Evolutionary conservation across 1,284 basidiomycete genomes (phyloP).

Genomic region (Boletus calvinii): DNA sequence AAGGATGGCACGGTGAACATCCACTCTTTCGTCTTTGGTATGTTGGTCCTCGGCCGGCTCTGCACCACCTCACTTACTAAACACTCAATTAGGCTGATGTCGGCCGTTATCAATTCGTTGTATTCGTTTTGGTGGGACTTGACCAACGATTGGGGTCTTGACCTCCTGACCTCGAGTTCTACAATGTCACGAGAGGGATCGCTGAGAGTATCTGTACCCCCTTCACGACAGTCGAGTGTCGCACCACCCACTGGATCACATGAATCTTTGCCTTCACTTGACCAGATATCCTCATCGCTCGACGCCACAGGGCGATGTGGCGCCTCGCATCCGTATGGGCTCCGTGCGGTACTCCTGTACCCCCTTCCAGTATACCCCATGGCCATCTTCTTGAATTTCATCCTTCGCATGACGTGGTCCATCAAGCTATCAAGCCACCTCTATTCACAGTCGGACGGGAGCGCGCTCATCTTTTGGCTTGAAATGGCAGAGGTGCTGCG

Average conservation of each 20-base stretch:
- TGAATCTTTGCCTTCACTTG: slow-evolving; percentile 15
- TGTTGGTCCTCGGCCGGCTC: slow-evolving; percentile 27
- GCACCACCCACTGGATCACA: slow-evolving; percentile 32
- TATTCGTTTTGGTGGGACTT: slow-evolving; percentile 99
- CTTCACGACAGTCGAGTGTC: slow-evolving; percentile 44
- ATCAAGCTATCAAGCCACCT: slow-evolving; percentile 89
- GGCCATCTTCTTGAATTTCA: slow-evolving; percentile 80
- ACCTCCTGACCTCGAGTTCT: slow-evolving; percentile 56
- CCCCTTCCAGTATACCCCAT: slow-evolving; percentile 87
- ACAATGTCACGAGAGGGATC: slow-evolving; percentile 24
- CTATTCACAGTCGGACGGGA: slow-evolving; percentile 80
- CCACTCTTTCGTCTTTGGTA: slow-evolving; percentile 83
- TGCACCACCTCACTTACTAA: neutral
- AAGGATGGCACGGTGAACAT: slow-evolving; percentile 75
- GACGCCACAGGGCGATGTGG: slow-evolving; percentile 25
- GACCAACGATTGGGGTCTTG: slow-evolving; percentile 96
- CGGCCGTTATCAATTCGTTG: slow-evolving; percentile 85
- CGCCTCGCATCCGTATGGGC: slow-evolving; percentile 58
- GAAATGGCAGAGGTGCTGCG: slow-evolving; percentile 89
- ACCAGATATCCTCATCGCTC: slow-evolving; percentile 8
- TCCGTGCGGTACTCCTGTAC: slow-evolving; percentile 72
- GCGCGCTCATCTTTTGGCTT: slow-evolving; percentile 83
- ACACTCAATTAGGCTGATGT: slow-evolving; percentile 63
- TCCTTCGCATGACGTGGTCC: slow-evolving; percentile 94
- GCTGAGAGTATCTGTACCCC: too few relatives aligned